Conservation (phyloP, 306 rosid genomes). For the Lupinus albus region DNA sequence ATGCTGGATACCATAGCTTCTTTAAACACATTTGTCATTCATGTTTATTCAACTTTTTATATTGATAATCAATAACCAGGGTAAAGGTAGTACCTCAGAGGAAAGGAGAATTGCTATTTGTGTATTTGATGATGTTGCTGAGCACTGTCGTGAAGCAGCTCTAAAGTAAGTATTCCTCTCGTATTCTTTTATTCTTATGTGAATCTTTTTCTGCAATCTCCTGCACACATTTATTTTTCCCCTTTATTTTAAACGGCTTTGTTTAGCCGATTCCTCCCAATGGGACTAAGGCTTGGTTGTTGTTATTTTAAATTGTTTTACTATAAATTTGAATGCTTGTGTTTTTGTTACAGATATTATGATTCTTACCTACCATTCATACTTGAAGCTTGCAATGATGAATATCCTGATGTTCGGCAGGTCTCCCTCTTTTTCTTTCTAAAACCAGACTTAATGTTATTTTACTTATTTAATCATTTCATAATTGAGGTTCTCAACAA, state of each 20-base stretch:
- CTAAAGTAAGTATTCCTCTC: constrained; percentile 59
- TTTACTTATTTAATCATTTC: constrained; percentile 1
- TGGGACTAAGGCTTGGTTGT: too few species aligned
- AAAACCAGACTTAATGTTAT: constrained; percentile 6
- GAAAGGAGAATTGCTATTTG: constrained; percentile 96
- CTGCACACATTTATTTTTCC: background rate
- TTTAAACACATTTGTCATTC: background rate
- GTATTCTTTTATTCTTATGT: constrained; percentile 19
- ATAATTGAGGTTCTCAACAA: constrained; percentile 22
- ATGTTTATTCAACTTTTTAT: background rate
- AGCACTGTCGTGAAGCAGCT: constrained; percentile 93
- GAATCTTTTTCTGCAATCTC: constrained; percentile 13
- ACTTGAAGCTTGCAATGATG: constrained; percentile 97
- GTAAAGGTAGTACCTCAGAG: constrained; percentile 88
- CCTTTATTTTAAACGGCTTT: constrained; percentile 23
- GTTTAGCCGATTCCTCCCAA: too few species aligned
- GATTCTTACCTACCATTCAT: constrained; percentile 85
- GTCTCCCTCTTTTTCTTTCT: constrained; percentile 40
- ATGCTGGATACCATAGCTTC: background rate
- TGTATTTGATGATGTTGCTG: constrained; percentile 95
- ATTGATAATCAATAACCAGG: constrained; percentile 55
- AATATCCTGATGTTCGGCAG: constrained; percentile 93
- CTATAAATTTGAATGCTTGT: constrained; percentile 28
- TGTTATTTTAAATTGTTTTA: too few species aligned
- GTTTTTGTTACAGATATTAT: constrained; percentile 69